phyloP scores from a whole-genome alignment of 2,329 filamentous ascomycete species.

The Pseudogymnoascus sp. region DNA sequence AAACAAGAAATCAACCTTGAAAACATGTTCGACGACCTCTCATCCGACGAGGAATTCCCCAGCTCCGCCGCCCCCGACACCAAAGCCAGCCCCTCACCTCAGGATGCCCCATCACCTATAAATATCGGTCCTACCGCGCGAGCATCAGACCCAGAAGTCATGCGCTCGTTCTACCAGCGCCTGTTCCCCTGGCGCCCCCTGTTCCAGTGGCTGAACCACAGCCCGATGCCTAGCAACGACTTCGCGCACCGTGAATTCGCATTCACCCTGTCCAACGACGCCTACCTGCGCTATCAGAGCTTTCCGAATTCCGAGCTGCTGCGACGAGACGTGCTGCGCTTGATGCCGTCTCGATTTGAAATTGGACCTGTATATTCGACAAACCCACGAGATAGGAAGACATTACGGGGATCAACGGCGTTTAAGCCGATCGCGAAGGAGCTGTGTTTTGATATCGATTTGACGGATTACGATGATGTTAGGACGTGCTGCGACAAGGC shows the following conservation, averaged over 20 bases:
- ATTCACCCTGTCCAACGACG: conserved; percentile 86
- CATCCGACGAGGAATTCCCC: conserved; percentile 55
- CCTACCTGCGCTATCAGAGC: conserved; percentile 86
- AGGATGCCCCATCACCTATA: conserved; percentile 35
- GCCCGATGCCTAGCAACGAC: conserved; percentile 73
- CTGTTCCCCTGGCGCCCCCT: conserved; percentile 90
- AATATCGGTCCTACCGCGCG: conserved; percentile 31
- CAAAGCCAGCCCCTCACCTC: conserved; percentile 37
- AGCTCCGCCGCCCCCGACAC: conserved; percentile 35
- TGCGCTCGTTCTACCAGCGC: conserved; percentile 91
- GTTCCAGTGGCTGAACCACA: conserved; percentile 98
- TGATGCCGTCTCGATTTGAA: conserved; percentile 91
- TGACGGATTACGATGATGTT: conserved; percentile 97
- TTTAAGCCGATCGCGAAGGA: conserved; percentile 90
- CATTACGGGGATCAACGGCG: conserved; percentile 66
- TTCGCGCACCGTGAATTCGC: conserved; percentile 94
- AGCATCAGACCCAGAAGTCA: conserved; percentile 70
- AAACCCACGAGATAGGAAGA: conserved; percentile 90
- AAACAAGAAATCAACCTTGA: conserved; percentile 47
- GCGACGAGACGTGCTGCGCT: conserved; percentile 80
- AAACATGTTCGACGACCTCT: conserved; percentile 49
- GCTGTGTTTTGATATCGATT: conserved; percentile 97
- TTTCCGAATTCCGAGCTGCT: conserved; percentile 64
- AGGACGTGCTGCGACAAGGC: conserved; percentile 91
- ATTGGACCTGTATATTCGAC: conserved; percentile 95